Percentiles rank a stretch among this genome's conserved stretches.
phyloP scores from a whole-genome alignment of 106 monocot species.

The Dioscorea alata region DNA sequence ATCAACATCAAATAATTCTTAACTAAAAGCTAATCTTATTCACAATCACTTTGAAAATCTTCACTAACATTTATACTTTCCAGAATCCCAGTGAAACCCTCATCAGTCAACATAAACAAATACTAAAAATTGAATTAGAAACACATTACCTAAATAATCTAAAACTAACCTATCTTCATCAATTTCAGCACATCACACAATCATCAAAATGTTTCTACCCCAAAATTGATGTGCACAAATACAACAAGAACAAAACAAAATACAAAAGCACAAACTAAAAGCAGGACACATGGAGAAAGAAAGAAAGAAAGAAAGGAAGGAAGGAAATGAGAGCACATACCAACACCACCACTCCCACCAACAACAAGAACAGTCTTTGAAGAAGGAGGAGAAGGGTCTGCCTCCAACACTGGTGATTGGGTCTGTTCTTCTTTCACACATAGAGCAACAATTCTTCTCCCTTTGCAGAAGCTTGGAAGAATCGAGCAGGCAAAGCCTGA shows the following conservation, averaged over 20 bases:
- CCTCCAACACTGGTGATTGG: slow-evolving; percentile 2
- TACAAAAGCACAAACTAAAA: neutral
- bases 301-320: neutral
- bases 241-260: neutral
- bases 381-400: slow-evolving; percentile 9
- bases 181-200: neutral
- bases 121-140: too few species aligned
- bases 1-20: too few species aligned
- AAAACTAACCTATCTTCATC: too few species aligned
- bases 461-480: neutral
- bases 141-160: too few species aligned
- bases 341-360: slow-evolving; percentile 77
- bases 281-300: neutral
- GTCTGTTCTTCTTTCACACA: slow-evolving; percentile 35
- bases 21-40: too few species aligned
- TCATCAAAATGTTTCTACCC: neutral
- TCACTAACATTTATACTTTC: too few species aligned
- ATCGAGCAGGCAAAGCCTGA: neutral
- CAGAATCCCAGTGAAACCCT: too few species aligned
- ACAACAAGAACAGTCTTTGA: slow-evolving; percentile 60
- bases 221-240: neutral
- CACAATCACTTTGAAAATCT: too few species aligned
- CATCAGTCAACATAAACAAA: too few species aligned
- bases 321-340: slow-evolving; percentile 17
- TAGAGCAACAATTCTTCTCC: slow-evolving; percentile 2